A percentile compares a stretch with the other conserved stretches of the same genome.
These are phyloP conservation scores for Salix purpurea DNA, from an alignment of 345 rosid genomes.

Conservation along the genomic window DNA sequence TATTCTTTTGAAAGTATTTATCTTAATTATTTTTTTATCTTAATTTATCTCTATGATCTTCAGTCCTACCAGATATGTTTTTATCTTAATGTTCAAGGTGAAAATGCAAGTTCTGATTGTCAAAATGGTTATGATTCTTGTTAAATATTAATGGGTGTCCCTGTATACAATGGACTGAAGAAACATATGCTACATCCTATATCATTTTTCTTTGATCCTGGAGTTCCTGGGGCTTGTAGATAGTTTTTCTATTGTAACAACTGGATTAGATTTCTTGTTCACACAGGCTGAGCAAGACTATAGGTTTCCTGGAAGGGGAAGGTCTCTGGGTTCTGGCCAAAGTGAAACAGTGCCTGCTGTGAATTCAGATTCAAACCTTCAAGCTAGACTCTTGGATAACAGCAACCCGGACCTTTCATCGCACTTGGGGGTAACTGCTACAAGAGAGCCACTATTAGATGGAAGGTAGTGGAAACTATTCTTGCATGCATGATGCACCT, in stretches of 20 bases:
- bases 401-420: conserved; percentile 35
- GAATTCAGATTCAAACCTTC: conserved; percentile 66
- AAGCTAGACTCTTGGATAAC: conserved; percentile 73
- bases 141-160: no score
- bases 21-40: not conserved
- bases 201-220: not conserved
- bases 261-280: conserved; percentile 10
- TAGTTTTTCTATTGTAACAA: not conserved
- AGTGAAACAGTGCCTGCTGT: conserved; percentile 36
- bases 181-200: not conserved
- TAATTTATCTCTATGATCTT: no score
- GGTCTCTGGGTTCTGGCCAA: conserved; percentile 55
- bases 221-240: not conserved
- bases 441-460: conserved; percentile 35
- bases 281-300: conserved; percentile 59
- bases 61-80: no score
- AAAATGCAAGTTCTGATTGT: not conserved
- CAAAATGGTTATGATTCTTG: not conserved
- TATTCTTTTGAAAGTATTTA: not conserved
- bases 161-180: no score
- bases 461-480: conserved; percentile 46
- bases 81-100: not conserved
- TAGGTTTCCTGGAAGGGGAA: conserved; percentile 81
- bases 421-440: conserved; percentile 28
- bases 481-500: conserved; percentile 3